These are phyloP conservation scores for Tephrocybe sp. DNA, from an alignment of 768 basidiomycete species.

Conservation along the genomic window DNA sequence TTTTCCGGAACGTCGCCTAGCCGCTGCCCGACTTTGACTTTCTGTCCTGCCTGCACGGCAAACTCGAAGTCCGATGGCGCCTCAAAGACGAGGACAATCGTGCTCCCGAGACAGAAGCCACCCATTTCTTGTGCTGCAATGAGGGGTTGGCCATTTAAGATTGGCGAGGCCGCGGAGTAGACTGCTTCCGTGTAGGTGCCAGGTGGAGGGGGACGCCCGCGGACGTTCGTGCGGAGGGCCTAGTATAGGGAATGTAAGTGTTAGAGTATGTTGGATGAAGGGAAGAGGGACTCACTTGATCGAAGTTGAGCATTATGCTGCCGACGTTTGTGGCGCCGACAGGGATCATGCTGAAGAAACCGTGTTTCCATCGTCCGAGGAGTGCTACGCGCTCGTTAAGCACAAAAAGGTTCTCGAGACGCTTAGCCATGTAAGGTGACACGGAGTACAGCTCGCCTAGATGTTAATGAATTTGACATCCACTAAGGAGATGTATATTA, in stretches of 20 bases:
- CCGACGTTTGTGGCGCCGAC: conserved; percentile 99
- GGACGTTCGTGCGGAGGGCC: conserved; percentile 88
- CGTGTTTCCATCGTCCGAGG: conserved; percentile 90
- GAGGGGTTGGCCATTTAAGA: conserved; percentile 88
- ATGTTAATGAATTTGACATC: not conserved
- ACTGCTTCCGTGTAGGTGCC: conserved; percentile 93
- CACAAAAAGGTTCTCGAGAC: conserved; percentile 90
- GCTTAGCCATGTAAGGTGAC: conserved; percentile 92
- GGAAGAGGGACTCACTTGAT: conserved; percentile 48
- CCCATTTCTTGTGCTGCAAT: conserved; percentile 93
- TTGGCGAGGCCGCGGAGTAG: conserved; percentile 78
- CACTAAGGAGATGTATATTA: not conserved
- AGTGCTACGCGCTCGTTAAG: conserved; percentile 98
- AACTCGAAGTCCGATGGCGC: conserved; percentile 86
- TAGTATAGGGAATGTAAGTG: conserved; percentile 22
- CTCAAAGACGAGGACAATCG: conserved; percentile 96
- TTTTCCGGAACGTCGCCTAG: conserved; percentile 58
- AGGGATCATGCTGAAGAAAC: conserved; percentile 97
- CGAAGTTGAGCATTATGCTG: conserved; percentile 94
- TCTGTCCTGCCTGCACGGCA: conserved; percentile 69
- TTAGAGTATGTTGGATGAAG: not conserved
- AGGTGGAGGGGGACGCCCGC: conserved; percentile 64
- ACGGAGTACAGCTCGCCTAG: conserved; percentile 93
- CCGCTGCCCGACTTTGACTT: conserved; percentile 82
- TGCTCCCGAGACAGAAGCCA: conserved; percentile 92